Percentiles rank a stretch among this genome's conserved stretches.
Conservation (phyloP, 2,329 filamentous ascomycete genomes). For the Orbilia blumenaviensis region DNA sequence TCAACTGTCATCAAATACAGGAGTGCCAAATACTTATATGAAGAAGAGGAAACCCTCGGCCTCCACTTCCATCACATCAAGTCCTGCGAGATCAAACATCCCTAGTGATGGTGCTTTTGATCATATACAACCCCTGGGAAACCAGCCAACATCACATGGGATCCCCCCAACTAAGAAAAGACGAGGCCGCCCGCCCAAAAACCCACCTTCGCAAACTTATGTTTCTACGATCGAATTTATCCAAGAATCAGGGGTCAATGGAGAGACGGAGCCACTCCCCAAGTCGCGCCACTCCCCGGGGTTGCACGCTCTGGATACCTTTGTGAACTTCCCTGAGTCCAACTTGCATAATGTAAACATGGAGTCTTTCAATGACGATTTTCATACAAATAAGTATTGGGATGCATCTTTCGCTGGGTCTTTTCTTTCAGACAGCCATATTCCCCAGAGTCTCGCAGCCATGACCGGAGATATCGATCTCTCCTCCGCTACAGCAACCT, state of each 20-base stretch:
- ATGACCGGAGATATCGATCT: conserved; percentile 42
- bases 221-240: conserved; percentile 42
- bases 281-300: conserved; percentile 17
- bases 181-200: conserved; percentile 47
- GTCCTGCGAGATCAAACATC: conserved; percentile 27
- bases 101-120: conserved; percentile 5
- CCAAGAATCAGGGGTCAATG: conserved; percentile 21
- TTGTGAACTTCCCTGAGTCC: conserved; percentile 25
- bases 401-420: conserved; percentile 40
- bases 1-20: conserved; percentile 4
- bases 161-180: conserved; percentile 35
- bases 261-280: background rate
- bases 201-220: conserved; percentile 17
- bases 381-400: conserved; percentile 44
- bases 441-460: conserved; percentile 13
- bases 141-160: background rate
- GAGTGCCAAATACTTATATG: conserved; percentile 6
- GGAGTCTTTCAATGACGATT: conserved; percentile 39
- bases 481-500: conserved; percentile 30
- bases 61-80: conserved; percentile 45
- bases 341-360: conserved; percentile 18
- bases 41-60: conserved; percentile 46
- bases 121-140: background rate
- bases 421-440: conserved; percentile 28
- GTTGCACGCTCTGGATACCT: conserved; percentile 29